Evolutionary conservation across 2,329 filamentous ascomycete genomes (phyloP), one percentile per base, ranked within the genome.

Genomic region (Colletotrichum musae): DNA sequence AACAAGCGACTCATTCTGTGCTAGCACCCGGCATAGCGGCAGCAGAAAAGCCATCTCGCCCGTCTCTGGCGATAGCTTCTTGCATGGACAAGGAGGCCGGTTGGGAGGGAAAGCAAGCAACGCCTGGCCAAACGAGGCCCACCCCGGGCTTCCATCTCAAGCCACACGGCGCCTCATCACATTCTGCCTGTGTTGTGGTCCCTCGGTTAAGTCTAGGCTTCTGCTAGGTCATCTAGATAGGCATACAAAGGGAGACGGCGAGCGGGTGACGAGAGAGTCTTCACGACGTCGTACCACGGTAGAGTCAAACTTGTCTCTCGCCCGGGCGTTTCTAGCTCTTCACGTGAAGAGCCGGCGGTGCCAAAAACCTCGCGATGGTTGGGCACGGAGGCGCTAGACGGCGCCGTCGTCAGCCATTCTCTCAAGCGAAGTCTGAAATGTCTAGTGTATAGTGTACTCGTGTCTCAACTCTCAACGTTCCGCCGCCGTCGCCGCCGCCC

Each of bases 381-480:
- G 60, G 63, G 67, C 62, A 70, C 62, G 67, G 67, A 57, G 57
- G 47, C 63, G 57, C 63, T 70, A 70, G 53, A 57, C 36, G 63
- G 52, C 67, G 67, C 67, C 67, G 45, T 59, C 60, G 60, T 48
- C 45, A 58, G 67, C 63, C 67, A 70, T 62, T 13, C 52, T 24
- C 45, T 51, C 57, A 60, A 67, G 63, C 63, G 56, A 67, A 41
- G 63, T 67, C 62, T 67, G 67, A 59, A 39, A 36, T 59, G 60
- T 43, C 61, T 28, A 56, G 21, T 24, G 21, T 24, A 24, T 24
- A 24, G 21, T 24, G 21, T 52, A 61, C 63, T 48, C 16, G 32
- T 67, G 67, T 70, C 67, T 70, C 67, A 70, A 70, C 63, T 67
- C 67, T 67, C 67, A 70, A 70, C 63, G 62, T 60, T 58, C 18